Percentiles rank a stretch among this genome's conserved stretches.
These are phyloP conservation scores for Pythium sukuiense DNA, from an alignment of 352 stramenopile genomes.

Conservation along the genomic window DNA sequence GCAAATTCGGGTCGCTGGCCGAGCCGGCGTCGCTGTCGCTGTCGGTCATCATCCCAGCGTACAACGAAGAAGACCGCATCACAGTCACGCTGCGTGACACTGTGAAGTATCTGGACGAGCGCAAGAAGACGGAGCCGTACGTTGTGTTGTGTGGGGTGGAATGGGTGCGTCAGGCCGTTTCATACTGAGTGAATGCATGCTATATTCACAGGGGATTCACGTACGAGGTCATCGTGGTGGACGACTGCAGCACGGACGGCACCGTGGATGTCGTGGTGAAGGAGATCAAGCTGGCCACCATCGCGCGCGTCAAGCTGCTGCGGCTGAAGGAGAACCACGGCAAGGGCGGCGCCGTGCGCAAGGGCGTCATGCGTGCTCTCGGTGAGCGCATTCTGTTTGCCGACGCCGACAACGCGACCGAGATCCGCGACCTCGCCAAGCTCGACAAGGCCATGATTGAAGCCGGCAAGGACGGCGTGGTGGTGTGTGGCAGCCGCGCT, in stretches of 20 bases:
- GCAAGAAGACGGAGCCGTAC: slow-evolving; percentile 45
- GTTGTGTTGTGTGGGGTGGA: slow-evolving; percentile 9
- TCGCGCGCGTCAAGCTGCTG: slow-evolving; percentile 73
- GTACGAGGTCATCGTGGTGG: slow-evolving; percentile 92
- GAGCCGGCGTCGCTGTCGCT: slow-evolving; percentile 63
- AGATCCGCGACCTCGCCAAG: slow-evolving; percentile 89
- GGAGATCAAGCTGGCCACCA: slow-evolving; percentile 48
- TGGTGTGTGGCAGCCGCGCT: slow-evolving; percentile 91
- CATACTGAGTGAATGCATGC: not conserved
- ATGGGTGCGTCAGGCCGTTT: not conserved
- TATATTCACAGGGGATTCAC: slow-evolving; percentile 33
- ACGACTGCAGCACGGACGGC: slow-evolving; percentile 89
- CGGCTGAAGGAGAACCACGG: slow-evolving; percentile 86
- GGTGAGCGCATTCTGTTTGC: slow-evolving; percentile 88
- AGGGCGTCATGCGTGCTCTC: slow-evolving; percentile 83
- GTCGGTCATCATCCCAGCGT: slow-evolving; percentile 93
- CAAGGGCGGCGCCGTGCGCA: slow-evolving; percentile 90
- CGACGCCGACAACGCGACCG: slow-evolving; percentile 92
- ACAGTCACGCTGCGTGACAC: slow-evolving; percentile 90
- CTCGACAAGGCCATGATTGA: slow-evolving; percentile 56
- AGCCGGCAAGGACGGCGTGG: slow-evolving; percentile 43
- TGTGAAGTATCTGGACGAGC: slow-evolving; percentile 83
- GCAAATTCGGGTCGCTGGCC: slow-evolving; percentile 57
- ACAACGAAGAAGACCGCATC: slow-evolving; percentile 94
- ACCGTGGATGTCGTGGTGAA: slow-evolving; percentile 72